Evolutionary conservation across 2,329 filamentous ascomycete species (phyloP).

Genomic region (Cryphonectria japonica): DNA sequence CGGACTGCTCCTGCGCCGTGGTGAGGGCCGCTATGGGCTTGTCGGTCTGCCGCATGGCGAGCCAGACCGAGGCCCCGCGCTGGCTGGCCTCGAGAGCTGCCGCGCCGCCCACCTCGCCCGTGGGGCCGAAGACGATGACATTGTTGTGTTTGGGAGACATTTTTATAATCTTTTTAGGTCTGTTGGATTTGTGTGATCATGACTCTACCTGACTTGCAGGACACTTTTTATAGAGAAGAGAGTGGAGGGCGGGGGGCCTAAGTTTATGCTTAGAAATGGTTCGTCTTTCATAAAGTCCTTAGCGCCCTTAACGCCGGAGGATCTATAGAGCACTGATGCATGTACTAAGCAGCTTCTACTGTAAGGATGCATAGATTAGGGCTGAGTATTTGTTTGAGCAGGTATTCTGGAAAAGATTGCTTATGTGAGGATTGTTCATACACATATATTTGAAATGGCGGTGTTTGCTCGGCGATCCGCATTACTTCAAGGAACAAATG

Average conservation of each 20-base stretch:
- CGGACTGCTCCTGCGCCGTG: conserved; percentile 16
- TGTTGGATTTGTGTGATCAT: neutral
- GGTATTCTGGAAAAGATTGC: neutral
- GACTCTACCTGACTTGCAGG: neutral
- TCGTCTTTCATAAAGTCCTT: too few species aligned
- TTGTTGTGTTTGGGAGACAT: conserved; percentile 31
- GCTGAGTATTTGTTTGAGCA: neutral
- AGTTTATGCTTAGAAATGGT: too few species aligned
- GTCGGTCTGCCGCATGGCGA: conserved; percentile 31
- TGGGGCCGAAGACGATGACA: conserved; percentile 53
- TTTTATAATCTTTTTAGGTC: neutral
- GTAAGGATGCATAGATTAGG: neutral
- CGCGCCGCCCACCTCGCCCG: conserved; percentile 48
- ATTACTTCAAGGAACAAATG: neutral
- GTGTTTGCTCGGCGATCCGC: neutral
- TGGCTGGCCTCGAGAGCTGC: conserved; percentile 44
- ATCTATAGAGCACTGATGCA: too few species aligned
- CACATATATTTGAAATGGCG: neutral
- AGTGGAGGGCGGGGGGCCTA: too few species aligned
- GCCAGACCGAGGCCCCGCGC: conserved; percentile 44
- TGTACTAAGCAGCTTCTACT: neutral
- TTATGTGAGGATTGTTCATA: neutral
- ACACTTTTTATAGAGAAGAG: neutral
- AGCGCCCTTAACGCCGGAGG: too few species aligned
- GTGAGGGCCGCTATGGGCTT: conserved; percentile 45